Conservation (phyloP, 2,329 filamentous ascomycete species). For the Erysiphe pulchra region DNA sequence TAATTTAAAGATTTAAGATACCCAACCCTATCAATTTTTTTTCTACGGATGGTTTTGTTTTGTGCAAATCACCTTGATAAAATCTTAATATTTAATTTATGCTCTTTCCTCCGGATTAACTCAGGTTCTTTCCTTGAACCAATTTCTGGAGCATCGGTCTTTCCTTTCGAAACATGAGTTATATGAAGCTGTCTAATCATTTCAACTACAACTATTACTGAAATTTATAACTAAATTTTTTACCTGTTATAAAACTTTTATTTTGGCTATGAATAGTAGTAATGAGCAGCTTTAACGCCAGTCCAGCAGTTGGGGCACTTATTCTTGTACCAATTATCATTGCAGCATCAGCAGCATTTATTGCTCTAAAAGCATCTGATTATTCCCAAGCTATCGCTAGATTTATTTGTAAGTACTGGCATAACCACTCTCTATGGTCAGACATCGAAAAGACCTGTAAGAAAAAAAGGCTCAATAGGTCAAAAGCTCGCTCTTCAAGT, state of each 20-base stretch:
- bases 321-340: slow-evolving; percentile 21
- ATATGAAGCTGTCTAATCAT: too few species aligned
- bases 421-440: slow-evolving; percentile 9
- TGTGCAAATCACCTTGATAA: too few species aligned
- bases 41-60: too few species aligned
- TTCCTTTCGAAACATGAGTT: too few species aligned
- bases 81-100: too few species aligned
- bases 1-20: too few species aligned
- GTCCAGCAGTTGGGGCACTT: slow-evolving; percentile 18
- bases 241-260: background rate
- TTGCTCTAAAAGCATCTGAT: slow-evolving; percentile 10
- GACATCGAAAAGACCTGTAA: slow-evolving; percentile 9
- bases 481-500: slow-evolving; percentile 12
- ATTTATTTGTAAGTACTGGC: slow-evolving; percentile 7
- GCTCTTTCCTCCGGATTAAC: too few species aligned
- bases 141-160: too few species aligned
- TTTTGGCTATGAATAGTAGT: slow-evolving; percentile 15
- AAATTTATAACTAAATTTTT: too few species aligned
- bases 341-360: slow-evolving; percentile 12
- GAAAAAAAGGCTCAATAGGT: slow-evolving; percentile 11
- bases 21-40: too few species aligned
- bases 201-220: too few species aligned
- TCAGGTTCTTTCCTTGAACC: too few species aligned
- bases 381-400: slow-evolving; percentile 6
- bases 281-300: slow-evolving; percentile 5